Base-by-base conservation (phyloP, 2,329 filamentous ascomycete species). In the Alternaria arborescens region DNA sequence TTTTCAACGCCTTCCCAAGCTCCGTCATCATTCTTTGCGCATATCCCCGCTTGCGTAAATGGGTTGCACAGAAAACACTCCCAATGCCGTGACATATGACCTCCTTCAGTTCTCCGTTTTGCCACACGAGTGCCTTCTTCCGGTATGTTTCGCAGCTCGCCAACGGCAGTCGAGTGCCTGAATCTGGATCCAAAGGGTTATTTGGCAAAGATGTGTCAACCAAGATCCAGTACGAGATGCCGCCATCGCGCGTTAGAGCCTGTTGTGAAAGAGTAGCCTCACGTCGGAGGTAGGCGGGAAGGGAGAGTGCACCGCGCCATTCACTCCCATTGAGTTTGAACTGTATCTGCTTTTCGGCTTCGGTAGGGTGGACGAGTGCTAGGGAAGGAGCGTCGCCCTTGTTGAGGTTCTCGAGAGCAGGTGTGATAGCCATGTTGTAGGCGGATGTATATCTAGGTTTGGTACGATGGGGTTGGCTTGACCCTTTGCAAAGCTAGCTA, bases 11-110 rank as follows among this genome's bases (percentile, higher is more conserved):
- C 52, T 81, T 79, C 4, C 85, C 88, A 36, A 95, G 75, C 68
- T 94, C 88, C 42, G 78, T 79, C 80, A 97, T 88, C 92, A 97
- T 92, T 58, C 89, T 85, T 59, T 86, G 86, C 0, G 92, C 93
- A 78, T 97, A 97, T 20, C 92, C 91, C 66, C 84, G 85, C 16
- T 90, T 89, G 58, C 92, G 81, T 75, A 87, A 87, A 69, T 87
- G 82, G 0, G 87, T 84, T 41, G 88, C 85, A 4, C 89, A 93
- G 76, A 89, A 95, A n/a, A 96, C 93, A 61, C 89, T 92, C 14
- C 89, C 91, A 58, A 96, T 86, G 5, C 91, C 93, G 78, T 97
- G 89, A 16, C 87, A 87, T 10, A 88, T 80, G 2, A 85, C 86
- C 46, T 92, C 87, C 56, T 81, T 76, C 16, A 77, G 16, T 84